These are phyloP conservation scores for Angophora floribunda DNA, from an alignment of 345 rosid species.

Conservation along the genomic window DNA sequence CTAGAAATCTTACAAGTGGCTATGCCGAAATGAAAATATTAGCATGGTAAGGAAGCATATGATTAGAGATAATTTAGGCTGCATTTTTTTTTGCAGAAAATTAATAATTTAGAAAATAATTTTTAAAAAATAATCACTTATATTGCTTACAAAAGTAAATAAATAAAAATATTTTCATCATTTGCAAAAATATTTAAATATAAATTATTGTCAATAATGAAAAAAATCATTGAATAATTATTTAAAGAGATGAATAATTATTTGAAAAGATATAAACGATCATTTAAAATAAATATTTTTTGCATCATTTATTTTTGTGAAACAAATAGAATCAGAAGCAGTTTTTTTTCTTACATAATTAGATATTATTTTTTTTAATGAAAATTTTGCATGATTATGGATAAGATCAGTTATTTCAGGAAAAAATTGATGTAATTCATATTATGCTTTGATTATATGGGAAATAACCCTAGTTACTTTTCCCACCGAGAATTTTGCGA, in stretches of 20 bases:
- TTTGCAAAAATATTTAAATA: too few species aligned
- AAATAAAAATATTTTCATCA: too few species aligned
- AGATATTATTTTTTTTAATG: neutral
- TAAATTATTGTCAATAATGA: neutral
- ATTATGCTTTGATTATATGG: neutral
- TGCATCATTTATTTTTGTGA: neutral
- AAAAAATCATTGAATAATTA: too few species aligned
- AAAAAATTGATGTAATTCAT: neutral
- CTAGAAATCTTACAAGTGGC: neutral
- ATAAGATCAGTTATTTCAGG: neutral
- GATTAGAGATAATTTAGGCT: neutral
- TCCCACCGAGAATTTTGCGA: neutral
- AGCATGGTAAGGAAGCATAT: neutral
- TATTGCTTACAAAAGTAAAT: too few species aligned
- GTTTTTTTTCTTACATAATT: rapidly evolving
- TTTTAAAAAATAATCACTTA: too few species aligned
- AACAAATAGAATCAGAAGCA: neutral
- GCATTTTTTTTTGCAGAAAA: too few species aligned
- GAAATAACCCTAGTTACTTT: neutral
- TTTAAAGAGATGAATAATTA: too few species aligned
- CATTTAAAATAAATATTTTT: neutral
- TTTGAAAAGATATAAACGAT: rapidly evolving
- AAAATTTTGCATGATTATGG: neutral
- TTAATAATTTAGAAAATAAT: too few species aligned
- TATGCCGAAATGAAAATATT: neutral